Conservation (phyloP, 768 basidiomycete genomes). For the Gyrodon lividus region DNA sequence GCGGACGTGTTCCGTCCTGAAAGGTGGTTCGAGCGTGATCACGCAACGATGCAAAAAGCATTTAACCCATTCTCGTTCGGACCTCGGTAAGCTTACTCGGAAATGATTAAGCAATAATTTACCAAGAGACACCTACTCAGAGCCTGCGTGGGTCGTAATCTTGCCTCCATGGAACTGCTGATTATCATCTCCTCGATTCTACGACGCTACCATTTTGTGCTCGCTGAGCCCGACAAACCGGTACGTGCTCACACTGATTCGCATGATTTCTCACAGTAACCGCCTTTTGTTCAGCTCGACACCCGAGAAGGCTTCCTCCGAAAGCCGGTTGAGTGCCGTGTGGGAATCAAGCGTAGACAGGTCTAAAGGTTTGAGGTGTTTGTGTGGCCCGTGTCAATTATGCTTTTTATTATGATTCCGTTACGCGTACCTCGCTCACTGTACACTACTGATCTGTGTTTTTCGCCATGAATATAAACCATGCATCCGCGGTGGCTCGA, state of each 20-base stretch:
- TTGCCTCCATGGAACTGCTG: conserved; percentile 76
- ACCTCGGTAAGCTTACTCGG: conserved; percentile 50
- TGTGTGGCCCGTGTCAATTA: neutral
- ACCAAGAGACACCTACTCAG: conserved; percentile 33
- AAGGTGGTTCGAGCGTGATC: conserved; percentile 77
- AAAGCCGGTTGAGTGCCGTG: conserved; percentile 71
- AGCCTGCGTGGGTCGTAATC: conserved; percentile 81
- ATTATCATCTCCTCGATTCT: conserved; percentile 81
- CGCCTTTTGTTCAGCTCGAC: conserved; percentile 46
- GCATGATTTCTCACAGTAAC: conserved; percentile 6
- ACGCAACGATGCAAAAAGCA: conserved; percentile 57
- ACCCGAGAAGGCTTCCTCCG: conserved; percentile 86
- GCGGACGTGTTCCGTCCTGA: conserved; percentile 75
- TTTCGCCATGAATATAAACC: neutral
- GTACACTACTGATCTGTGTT: conserved; percentile 1
- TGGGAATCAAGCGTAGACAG: conserved; percentile 70
- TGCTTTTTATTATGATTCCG: neutral
- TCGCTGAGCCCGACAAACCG: conserved; percentile 55
- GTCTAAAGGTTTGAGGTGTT: conserved; percentile 9
- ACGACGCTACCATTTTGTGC: conserved; percentile 71
- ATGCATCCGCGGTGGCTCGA: conserved; percentile 1
- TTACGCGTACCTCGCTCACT: conserved; percentile 2
- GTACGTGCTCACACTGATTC: conserved; percentile 37
- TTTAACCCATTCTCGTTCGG: conserved; percentile 89
- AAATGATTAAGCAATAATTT: neutral